Conservation (phyloP, 176 grass and related monocot species). For the sorghum (Sorghum bicolor) region DNA sequence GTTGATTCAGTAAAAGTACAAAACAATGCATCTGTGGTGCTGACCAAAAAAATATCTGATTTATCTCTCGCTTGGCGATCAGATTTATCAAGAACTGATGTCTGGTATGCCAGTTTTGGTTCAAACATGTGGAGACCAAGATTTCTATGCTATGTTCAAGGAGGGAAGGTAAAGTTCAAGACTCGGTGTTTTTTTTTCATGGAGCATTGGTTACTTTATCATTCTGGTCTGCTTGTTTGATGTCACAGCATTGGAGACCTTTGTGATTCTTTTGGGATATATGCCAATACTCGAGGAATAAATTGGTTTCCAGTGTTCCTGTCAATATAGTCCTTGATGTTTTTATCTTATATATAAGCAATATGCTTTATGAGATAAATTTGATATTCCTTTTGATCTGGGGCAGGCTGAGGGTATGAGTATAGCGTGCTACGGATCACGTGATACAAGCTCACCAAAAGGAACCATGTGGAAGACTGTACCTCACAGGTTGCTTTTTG, state of each 20-base stretch:
- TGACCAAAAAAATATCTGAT: conserved; percentile 35
- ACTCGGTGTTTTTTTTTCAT: conserved; percentile 1
- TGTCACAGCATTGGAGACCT: background rate
- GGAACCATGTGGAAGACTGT: conserved; percentile 72
- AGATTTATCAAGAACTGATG: conserved; percentile 59
- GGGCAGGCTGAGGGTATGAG: conserved; percentile 77
- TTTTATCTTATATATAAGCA: background rate
- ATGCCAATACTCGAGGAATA: conserved; percentile 4
- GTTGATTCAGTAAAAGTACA: conserved; percentile 30
- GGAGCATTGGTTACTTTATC: background rate
- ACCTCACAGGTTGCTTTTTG: conserved; percentile 82
- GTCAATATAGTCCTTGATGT: background rate
- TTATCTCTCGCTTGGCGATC: conserved; percentile 61
- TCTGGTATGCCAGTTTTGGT: conserved; percentile 97
- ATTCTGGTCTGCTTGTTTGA: background rate
- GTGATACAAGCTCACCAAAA: conserved; percentile 63
- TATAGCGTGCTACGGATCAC: conserved; percentile 60
- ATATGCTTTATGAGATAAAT: conserved; percentile 21
- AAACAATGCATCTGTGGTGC: conserved; percentile 28
- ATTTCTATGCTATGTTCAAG: conserved; percentile 85
- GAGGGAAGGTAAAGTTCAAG: conserved; percentile 73
- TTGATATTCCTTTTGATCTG: conserved; percentile 27
- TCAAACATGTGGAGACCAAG: conserved; percentile 93
- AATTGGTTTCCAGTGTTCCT: background rate
- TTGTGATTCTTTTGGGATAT: background rate